Percentiles rank a stretch among this genome's conserved stretches.
Evolutionary conservation across 768 basidiomycete genomes (phyloP).

Genomic region (Termitomyces sp.): DNA sequence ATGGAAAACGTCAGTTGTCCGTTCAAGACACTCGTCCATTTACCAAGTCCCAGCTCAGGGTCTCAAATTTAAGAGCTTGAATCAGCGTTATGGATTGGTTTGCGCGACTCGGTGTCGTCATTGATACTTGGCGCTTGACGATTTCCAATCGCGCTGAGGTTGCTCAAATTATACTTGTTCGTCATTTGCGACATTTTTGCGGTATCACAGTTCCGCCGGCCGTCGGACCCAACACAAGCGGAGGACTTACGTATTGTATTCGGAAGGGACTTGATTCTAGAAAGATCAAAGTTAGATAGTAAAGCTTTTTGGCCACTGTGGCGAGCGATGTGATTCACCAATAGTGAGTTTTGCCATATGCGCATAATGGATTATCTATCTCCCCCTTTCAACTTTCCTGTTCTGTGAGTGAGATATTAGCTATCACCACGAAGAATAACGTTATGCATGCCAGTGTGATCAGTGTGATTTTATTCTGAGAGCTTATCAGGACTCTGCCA

Average conservation of each 20-base stretch:
- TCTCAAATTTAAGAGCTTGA: neutral
- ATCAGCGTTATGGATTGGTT: neutral
- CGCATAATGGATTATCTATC: neutral
- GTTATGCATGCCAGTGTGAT: neutral
- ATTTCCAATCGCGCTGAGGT: neutral
- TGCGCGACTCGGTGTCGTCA: neutral
- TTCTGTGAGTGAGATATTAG: no score
- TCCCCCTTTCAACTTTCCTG: neutral
- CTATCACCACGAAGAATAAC: neutral
- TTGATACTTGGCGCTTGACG: neutral
- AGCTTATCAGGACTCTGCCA: no score
- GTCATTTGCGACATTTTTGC: neutral
- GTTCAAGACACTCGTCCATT: neutral
- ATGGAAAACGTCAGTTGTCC: neutral
- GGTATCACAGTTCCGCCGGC: neutral
- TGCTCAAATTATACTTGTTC: neutral
- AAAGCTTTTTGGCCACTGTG: conserved; percentile 2
- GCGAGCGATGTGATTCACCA: conserved; percentile 1
- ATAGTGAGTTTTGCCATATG: conserved; percentile 3
- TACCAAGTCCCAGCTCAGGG: neutral
- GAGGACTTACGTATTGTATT: neutral
- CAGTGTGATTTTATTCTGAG: neutral
- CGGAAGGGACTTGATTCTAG: neutral
- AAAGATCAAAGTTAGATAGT: conserved; percentile 3
- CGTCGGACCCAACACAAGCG: neutral